phyloP scores from a whole-genome alignment of 257 asterid species.

The Lantana camara region DNA sequence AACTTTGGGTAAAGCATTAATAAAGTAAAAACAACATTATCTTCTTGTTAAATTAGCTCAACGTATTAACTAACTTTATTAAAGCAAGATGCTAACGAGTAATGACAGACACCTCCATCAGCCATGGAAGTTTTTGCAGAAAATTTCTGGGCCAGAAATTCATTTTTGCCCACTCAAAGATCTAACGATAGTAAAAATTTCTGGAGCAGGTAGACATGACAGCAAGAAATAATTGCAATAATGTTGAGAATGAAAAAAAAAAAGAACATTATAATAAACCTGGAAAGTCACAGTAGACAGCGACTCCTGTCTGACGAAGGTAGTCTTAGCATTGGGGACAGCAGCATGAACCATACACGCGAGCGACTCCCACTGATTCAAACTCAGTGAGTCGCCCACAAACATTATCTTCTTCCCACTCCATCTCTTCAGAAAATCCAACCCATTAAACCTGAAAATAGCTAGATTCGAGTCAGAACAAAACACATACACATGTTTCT shows the following conservation, averaged over 20 bases:
- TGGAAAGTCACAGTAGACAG: slow-evolving; percentile 60
- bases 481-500: background rate
- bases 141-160: background rate
- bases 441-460: slow-evolving; percentile 57
- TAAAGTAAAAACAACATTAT: background rate
- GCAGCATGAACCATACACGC: slow-evolving; percentile 77
- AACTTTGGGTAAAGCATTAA: slow-evolving; percentile 14
- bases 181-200: background rate
- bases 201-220: no score
- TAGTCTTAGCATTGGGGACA: slow-evolving; percentile 44
- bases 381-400: slow-evolving; percentile 82
- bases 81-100: slow-evolving; percentile 27
- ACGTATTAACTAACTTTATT: background rate
- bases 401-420: slow-evolving; percentile 80
- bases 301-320: slow-evolving; percentile 37
- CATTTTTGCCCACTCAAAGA: background rate
- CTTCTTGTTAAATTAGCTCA: background rate
- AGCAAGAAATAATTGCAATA: slow-evolving; percentile 9
- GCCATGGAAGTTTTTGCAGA: no score
- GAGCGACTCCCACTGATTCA: slow-evolving; percentile 76
- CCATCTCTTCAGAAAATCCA: slow-evolving; percentile 64
- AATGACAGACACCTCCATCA: background rate
- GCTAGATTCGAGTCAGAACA: no score
- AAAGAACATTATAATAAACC: slow-evolving; percentile 32
- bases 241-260: background rate